Evolutionary conservation across 441 rosid species (phyloP), one percentile per base, ranked within the genome.

Genomic region (Erodium chrysanthum): DNA sequence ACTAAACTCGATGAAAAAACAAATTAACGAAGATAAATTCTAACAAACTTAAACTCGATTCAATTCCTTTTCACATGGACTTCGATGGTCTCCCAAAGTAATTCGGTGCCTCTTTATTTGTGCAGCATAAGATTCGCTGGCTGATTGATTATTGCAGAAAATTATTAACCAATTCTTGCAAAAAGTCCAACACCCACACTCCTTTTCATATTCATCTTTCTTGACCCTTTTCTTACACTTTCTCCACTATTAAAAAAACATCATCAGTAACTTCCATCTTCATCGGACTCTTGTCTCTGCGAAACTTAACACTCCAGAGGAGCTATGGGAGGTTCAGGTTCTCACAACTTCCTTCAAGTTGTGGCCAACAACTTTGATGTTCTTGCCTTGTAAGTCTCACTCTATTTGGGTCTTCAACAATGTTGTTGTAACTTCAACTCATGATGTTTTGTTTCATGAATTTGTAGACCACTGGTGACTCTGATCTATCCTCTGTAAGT

Each of bases 81-180:
- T 31, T 31, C 6, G 35, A 31, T 31, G 0, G 40, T 33, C 9
- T 3, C 40, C 9, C 40, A 33, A 33, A 33, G 7, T 5, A 33
- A 11, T 44, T 81, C 85, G 81, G 82, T 84, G 85, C 81, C 74
- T 71, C 81, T 71, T 77, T 78, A 25, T 68, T 72, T 33, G 80
- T 74, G 82, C 64, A 75, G 21, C 71, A 29, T 40, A 66, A 71
- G 71, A 70, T 68, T 66, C 78, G 60, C 74, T 66, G 52, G 18
- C 40, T 33, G 40, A 33, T 52, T 52, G 59, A 52, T 52, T 6
- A 52, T 17, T 2, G 21, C 10, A 17, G 17, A 17, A 7, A 44
- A 25, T 11, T 2, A 44, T 3, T 71, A 74, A 72, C 63, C 65
- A 65, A 70, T 66, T 40, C 14, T 17, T 65, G 40, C 27, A 17